phyloP scores from a whole-genome alignment of 805 yeast species.

The Sungouiella thailandica region DNA sequence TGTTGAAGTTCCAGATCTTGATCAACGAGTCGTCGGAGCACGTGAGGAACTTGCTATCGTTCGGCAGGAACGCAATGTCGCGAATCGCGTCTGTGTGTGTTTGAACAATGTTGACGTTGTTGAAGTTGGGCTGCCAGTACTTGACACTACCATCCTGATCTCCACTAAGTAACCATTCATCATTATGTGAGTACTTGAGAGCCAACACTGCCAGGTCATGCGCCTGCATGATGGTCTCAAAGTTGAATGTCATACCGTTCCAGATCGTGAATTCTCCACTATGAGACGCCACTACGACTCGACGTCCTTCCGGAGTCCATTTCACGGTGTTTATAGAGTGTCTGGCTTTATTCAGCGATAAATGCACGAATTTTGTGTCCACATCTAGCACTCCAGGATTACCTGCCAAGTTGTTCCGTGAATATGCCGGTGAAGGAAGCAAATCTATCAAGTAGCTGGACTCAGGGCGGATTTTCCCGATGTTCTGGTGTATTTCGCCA shows the following conservation, averaged over 20 bases:
- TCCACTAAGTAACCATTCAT: constrained; percentile 92
- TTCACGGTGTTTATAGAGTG: constrained; percentile 86
- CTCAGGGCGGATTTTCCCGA: constrained; percentile 63
- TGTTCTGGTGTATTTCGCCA: constrained; percentile 36
- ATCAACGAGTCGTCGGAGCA: constrained; percentile 88
- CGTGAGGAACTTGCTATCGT: constrained; percentile 87
- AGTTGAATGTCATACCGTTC: constrained; percentile 93
- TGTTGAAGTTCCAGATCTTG: constrained; percentile 93
- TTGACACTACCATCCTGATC: constrained; percentile 89
- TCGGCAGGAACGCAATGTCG: constrained; percentile 85
- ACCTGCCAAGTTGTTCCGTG: constrained; percentile 25
- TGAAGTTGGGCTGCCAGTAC: constrained; percentile 97
- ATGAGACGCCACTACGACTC: constrained; percentile 84
- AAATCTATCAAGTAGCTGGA: constrained; percentile 59
- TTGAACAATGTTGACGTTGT: constrained; percentile 76
- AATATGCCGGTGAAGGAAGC: constrained; percentile 62
- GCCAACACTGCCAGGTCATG: constrained; percentile 88
- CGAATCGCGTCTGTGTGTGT: constrained; percentile 81
- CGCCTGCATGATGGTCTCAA: constrained; percentile 97
- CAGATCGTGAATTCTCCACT: constrained; percentile 95
- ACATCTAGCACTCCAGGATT: constrained; percentile 52
- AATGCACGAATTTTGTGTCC: constrained; percentile 80
- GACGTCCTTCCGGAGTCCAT: constrained; percentile 96
- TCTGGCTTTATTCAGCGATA: constrained; percentile 84
- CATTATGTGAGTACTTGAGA: constrained; percentile 77